Evolutionary conservation across 768 basidiomycete genomes (phyloP).

Genomic region (Daedaleopsis sinensis): DNA sequence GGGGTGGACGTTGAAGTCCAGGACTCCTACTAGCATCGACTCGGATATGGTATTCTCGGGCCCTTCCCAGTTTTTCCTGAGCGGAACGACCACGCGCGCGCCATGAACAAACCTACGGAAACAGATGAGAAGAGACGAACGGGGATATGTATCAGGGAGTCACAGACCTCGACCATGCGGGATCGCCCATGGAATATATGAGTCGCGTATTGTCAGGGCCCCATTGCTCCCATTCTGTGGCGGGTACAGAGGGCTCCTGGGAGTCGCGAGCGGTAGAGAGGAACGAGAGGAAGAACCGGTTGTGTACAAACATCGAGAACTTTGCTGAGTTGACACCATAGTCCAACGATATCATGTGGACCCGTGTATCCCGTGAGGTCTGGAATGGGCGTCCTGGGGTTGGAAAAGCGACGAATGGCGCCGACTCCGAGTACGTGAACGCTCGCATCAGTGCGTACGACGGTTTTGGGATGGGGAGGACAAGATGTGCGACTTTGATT

Average conservation of each 20-base stretch:
- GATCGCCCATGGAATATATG: conserved; percentile 29
- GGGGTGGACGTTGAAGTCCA: conserved; percentile 37
- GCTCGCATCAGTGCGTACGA: conserved; percentile 20
- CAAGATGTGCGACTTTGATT: conserved; percentile 25
- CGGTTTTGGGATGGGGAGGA: conserved; percentile 23
- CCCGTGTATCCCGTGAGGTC: conserved; percentile 22
- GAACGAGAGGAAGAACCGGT: conserved; percentile 31
- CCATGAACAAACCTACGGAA: conserved; percentile 44
- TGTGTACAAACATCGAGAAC: conserved; percentile 37
- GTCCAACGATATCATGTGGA: conserved; percentile 32
- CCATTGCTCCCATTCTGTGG: conserved; percentile 42
- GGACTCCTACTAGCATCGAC: conserved; percentile 10
- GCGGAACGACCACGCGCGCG: conserved; percentile 37
- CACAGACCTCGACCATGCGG: conserved; percentile 45
- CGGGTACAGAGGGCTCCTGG: neutral
- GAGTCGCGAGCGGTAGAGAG: neutral
- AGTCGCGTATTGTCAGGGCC: conserved; percentile 39
- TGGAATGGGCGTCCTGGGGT: conserved; percentile 24
- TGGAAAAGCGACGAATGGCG: conserved; percentile 28
- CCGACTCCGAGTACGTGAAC: conserved; percentile 29
- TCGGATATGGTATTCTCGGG: no score
- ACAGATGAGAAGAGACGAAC: neutral
- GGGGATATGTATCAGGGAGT: neutral
- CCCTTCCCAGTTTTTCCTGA: conserved; percentile 2
- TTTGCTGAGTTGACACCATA: conserved; percentile 23